phyloP scores from a whole-genome alignment of 345 rosid species.

The Salix arbutifolia region DNA sequence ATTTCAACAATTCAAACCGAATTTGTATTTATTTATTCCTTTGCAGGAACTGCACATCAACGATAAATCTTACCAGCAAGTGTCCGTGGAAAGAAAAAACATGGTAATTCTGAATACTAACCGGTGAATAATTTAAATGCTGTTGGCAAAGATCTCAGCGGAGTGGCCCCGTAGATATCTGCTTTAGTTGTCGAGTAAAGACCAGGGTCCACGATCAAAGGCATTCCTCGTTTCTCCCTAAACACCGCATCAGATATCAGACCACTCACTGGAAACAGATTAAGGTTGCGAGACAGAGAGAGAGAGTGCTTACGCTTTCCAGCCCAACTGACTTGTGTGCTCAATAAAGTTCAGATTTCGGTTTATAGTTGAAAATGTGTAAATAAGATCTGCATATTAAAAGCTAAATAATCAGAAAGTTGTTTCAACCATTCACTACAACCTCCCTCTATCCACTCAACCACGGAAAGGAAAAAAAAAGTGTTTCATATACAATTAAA shows the following conservation, averaged over 20 bases:
- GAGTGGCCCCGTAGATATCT: constrained; percentile 75
- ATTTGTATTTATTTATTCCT: not conserved
- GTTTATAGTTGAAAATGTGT: constrained; percentile 59
- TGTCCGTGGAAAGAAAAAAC: not conserved
- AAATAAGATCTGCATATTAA: constrained; percentile 67
- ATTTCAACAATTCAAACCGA: not conserved
- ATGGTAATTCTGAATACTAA: constrained; percentile 27
- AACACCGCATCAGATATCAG: constrained; percentile 7
- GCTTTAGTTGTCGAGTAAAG: constrained; percentile 65
- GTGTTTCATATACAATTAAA: not conserved
- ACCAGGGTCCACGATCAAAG: constrained; percentile 94
- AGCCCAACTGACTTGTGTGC: constrained; percentile 86
- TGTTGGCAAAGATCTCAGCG: constrained; percentile 75
- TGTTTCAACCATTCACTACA: not conserved
- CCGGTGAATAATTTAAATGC: constrained; percentile 91
- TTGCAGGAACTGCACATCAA: not conserved
- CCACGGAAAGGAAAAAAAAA: not conserved
- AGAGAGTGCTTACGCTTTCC: constrained; percentile 75
- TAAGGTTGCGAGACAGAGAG: not conserved
- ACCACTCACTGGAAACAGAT: constrained; percentile 13
- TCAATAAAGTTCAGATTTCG: constrained; percentile 81
- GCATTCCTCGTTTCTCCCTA: constrained; percentile 96
- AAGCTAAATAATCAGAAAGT: constrained; percentile 8
- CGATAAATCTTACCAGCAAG: not conserved
- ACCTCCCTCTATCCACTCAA: not conserved